Evolutionary conservation across 306 rosid species (phyloP), one percentile per base, ranked within the genome.

Genomic region (Abrus pulchellus): DNA sequence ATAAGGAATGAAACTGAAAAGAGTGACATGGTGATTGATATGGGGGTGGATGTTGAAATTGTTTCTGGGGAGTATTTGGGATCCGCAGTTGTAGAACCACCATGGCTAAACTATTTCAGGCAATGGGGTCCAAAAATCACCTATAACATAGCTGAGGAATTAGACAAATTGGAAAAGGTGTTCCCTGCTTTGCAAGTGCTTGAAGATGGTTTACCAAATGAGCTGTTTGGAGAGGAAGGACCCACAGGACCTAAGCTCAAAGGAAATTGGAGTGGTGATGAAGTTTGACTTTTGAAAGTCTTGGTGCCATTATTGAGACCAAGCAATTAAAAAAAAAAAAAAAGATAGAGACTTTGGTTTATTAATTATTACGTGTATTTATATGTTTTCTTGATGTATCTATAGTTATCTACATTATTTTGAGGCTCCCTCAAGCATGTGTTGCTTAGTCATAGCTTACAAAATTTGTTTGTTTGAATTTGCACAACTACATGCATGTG

Each of bases 181-280:
- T 14, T 83, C 14, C 86, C 86, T 72, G 57, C 41, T 9, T 55
- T 83, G 52, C 1, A 78, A 36, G 32, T 2, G 7, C n/a, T 79
- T 56, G 14, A 45, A 33, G 9, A 56, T 56, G n/a, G 0, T 13
- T 77, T 83, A 6, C 83, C 86, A 3, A 5, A 11, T 77, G 86
- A 77, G 32, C 36, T 83, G 57, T 64, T 78, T 3, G 83, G 86
- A 9, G 76, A 83, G 27, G 80, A 83, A 29, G 86, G 86, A 20
- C 86, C 86, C 69, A 83, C 83, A 8, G 86, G 86, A 6, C 86
- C 86, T 5, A 83, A 83, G 76, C 65, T 64, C 44, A 83, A 83
- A 67, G 47, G 55, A 66, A 77, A 55, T 83, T 83, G 86, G 86
- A 36, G 8, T 38, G 83, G 86, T 2, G 83, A 83, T 36, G 86